A percentile compares a stretch with the other conserved stretches of the same genome.
Evolutionary conservation across 345 rosid genomes (phyloP).

Genomic region (Sonneratia alba): DNA sequence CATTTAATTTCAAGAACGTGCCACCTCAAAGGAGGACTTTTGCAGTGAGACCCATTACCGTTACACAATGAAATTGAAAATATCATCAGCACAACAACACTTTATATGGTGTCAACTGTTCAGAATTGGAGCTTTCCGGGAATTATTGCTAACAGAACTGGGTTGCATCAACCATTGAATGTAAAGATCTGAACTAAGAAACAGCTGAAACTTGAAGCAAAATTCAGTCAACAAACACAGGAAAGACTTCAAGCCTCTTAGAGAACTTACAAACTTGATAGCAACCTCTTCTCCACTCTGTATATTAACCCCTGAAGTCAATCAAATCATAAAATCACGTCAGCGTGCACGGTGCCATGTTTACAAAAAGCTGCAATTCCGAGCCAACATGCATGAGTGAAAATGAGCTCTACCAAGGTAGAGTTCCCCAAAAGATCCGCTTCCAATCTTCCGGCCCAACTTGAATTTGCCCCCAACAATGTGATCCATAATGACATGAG

Average conservation of each 20-base stretch:
- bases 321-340: neutral
- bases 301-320: conserved; percentile 46
- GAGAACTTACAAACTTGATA: conserved; percentile 64
- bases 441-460: conserved; percentile 56
- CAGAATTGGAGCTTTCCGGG: neutral
- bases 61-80: neutral
- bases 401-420: conserved; percentile 45
- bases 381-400: neutral
- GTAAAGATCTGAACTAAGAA: neutral
- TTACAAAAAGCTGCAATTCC: conserved; percentile 4
- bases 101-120: neutral
- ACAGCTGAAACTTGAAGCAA: neutral
- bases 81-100: neutral
- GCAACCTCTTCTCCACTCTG: conserved; percentile 84
- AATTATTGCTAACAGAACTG: neutral
- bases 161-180: neutral
- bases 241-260: neutral
- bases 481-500: conserved; percentile 32
- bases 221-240: neutral
- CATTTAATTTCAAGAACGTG: neutral
- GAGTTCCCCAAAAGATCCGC: conserved; percentile 68
- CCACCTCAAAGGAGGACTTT: neutral
- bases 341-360: conserved; percentile 3
- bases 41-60: neutral
- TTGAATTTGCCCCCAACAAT: conserved; percentile 52